Base-by-base conservation (phyloP, 176 grass and related monocot genomes). In the Melocanna baccifera region DNA sequence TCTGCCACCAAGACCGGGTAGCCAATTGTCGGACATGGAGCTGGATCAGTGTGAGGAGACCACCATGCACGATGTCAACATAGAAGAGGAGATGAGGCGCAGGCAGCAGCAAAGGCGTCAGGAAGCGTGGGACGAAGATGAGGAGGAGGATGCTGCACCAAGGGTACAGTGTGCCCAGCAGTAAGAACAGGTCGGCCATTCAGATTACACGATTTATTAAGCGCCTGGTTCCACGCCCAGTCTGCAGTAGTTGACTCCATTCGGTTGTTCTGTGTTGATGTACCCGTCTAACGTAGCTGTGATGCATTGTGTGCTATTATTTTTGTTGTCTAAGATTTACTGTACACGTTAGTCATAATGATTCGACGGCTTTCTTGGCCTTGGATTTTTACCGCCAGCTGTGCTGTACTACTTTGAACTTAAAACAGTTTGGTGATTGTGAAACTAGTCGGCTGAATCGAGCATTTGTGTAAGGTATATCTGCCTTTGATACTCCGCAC, bases 81-180 rank as follows among this genome's bases (percentile, higher is more conserved):
- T 99, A 10, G 97, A 96, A 83, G 97, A 96, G 78, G 96, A 96
- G 81, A 92, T 94, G 91, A 88, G 88, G 78, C 89, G 88, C 73
- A 94, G 73, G 86, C 95, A 90, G 71, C 80, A 92, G 3, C 88
- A 96, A 46, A 87, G 51, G 71, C 88, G 67, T 14, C 87, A 95
- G 32, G 91, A 99, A 71, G 97, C 91, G 15, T 94, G 91, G 55
- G 97, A 96, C 1, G 91, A 99, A 14, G 93, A 96, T 7, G 84
- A 90, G 0, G 93, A 91, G 0, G 93, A 95, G 36, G 89, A 89
- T 55, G 86, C 39, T 12, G 90, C 61, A 28, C 93, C 91, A 12
- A 88, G 97, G 46, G 91, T 99, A 16, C 97, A 96, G 69, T 99
- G 97, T 76, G 97, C 93, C 66, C 97, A 99, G 74, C 93, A 99